Evolutionary conservation across 106 monocot species (phyloP).

Genomic region (Alisma plantagoaquatica): DNA sequence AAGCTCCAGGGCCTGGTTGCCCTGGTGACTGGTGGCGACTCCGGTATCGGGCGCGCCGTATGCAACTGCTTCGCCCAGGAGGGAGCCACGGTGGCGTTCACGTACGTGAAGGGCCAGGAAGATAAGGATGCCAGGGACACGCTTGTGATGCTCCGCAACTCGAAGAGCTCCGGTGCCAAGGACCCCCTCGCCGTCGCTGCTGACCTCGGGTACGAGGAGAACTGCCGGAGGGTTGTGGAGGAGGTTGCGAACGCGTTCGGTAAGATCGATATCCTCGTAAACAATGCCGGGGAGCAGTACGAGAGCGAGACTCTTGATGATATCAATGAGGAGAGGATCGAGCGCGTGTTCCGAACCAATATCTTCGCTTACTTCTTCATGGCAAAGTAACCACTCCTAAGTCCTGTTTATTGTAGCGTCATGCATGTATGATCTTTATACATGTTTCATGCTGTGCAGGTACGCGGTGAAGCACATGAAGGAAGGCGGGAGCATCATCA

Average conservation of each 20-base stretch:
- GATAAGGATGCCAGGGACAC: conserved; percentile 52
- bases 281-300: conserved; percentile 69
- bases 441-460: conserved; percentile 3
- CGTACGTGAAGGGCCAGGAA: conserved; percentile 45
- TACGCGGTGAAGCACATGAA: conserved; percentile 45
- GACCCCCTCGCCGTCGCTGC: conserved; percentile 46
- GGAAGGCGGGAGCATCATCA: conserved; percentile 41
- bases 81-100: conserved; percentile 72
- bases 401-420: neutral
- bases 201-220: conserved; percentile 55
- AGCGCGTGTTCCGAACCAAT: conserved; percentile 59
- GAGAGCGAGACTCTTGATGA: conserved; percentile 16
- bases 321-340: conserved; percentile 41
- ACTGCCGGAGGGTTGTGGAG: conserved; percentile 38
- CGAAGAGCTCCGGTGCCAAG: conserved; percentile 15
- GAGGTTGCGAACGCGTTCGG: conserved; percentile 36
- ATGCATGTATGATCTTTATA: neutral
- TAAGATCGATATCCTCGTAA: conserved; percentile 56
- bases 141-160: conserved; percentile 27
- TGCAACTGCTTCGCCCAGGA: conserved; percentile 48
- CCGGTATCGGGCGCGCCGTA: conserved; percentile 66
- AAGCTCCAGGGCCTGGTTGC: conserved; percentile 71
- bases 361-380: conserved; percentile 58
- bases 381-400: conserved; percentile 22
- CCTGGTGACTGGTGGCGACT: conserved; percentile 74